A percentile compares a stretch with the other conserved stretches of the same genome.
Conservation (phyloP, 345 rosid species). For the Clausena lansium region DNA sequence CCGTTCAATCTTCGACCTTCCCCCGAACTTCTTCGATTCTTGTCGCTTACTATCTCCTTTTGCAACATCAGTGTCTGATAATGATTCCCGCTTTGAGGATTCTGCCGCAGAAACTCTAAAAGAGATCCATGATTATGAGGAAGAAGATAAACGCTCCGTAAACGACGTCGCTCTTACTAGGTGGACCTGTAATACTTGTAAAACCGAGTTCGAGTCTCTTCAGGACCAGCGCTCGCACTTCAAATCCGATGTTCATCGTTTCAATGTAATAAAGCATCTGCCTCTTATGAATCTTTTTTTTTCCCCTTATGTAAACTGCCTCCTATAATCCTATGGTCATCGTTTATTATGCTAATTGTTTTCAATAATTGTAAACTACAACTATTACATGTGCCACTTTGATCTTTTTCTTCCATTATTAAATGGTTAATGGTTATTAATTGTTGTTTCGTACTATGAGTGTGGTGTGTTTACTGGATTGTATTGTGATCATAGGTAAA, state of each 20-base stretch:
- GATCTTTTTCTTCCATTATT: not conserved
- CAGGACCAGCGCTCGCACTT: slow-evolving; percentile 87
- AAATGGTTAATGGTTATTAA: not conserved
- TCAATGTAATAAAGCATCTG: slow-evolving; percentile 48
- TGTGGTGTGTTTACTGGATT: not conserved
- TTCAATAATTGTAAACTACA: not conserved
- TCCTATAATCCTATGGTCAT: no score
- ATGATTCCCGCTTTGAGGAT: slow-evolving; percentile 23
- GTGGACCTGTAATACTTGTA: slow-evolving; percentile 93
- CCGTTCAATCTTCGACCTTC: slow-evolving; percentile 66
- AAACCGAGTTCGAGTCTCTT: slow-evolving; percentile 77
- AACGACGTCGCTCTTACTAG: slow-evolving; percentile 40
- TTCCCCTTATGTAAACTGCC: no score
- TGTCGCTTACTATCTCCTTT: slow-evolving; percentile 56
- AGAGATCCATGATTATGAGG: slow-evolving; percentile 16
- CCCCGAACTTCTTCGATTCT: slow-evolving; percentile 54
- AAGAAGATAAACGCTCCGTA: slow-evolving; percentile 31
- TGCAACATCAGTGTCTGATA: slow-evolving; percentile 22
- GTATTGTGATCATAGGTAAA: slow-evolving; percentile 50
- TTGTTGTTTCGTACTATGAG: not conserved
- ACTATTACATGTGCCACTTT: not conserved
- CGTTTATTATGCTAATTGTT: no score
- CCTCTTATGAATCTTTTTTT: no score
- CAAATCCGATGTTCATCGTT: slow-evolving; percentile 87
- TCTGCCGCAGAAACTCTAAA: slow-evolving; percentile 25